A percentile compares a stretch with the other conserved stretches of the same genome.
These are phyloP conservation scores for Hypoxylon sp. DNA, from an alignment of 2,329 filamentous ascomycete genomes.

Conservation along the genomic window DNA sequence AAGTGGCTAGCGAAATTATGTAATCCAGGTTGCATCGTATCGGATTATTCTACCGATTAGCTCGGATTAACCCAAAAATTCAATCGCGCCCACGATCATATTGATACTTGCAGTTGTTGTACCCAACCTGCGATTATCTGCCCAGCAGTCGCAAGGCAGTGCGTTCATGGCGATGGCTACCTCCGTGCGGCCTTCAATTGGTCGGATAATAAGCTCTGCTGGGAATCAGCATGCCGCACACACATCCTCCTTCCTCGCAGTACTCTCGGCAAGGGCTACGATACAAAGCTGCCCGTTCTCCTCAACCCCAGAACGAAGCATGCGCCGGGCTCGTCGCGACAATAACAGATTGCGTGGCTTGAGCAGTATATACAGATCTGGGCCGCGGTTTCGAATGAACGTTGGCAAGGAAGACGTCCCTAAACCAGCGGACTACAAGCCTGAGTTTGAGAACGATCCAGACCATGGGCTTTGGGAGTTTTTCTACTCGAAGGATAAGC, in stretches of 20 bases:
- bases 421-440: constrained; percentile 74
- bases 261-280: constrained; percentile 31
- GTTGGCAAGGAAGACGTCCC: constrained; percentile 81
- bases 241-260: constrained; percentile 33
- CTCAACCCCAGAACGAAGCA: constrained; percentile 49
- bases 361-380: constrained; percentile 83
- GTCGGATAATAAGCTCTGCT: constrained; percentile 47
- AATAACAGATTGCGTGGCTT: constrained; percentile 85
- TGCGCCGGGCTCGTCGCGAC: constrained; percentile 68
- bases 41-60: constrained; percentile 25
- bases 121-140: constrained; percentile 5
- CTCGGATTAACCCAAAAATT: constrained; percentile 50
- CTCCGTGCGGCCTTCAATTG: constrained; percentile 51
- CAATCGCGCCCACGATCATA: constrained; percentile 39
- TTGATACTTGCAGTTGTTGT: constrained; percentile 11
- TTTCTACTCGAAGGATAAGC: constrained; percentile 78
- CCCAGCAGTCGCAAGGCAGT: constrained; percentile 24
- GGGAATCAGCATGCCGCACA: constrained; percentile 34
- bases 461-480: constrained; percentile 94
- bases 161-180: constrained; percentile 50
- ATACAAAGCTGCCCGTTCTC: constrained; percentile 52
- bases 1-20: constrained; percentile 5
- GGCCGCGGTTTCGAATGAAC: constrained; percentile 79
- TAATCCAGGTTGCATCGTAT: constrained; percentile 9
- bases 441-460: constrained; percentile 71